Evolutionary conservation across 371 early-diverging fungal species (phyloP).

Genomic region (Lichtheimia ornata): DNA sequence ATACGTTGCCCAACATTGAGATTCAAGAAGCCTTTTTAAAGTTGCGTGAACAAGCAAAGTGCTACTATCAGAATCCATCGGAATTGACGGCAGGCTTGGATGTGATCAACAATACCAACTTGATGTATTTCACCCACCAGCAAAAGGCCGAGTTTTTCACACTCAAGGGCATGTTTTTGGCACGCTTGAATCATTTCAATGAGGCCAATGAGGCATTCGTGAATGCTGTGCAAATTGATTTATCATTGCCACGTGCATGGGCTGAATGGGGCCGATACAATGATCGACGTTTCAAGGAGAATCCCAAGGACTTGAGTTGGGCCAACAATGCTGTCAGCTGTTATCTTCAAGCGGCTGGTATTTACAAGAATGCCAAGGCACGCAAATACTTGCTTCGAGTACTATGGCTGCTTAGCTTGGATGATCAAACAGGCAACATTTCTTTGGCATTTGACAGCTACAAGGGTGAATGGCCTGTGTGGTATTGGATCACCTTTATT

Average conservation of each 20-base stretch:
- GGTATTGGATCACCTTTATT: conserved; percentile 98
- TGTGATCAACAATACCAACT: conserved; percentile 97
- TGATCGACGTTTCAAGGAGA: conserved; percentile 84
- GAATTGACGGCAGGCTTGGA: conserved; percentile 94
- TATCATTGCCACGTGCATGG: conserved; percentile 92
- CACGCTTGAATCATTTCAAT: conserved; percentile 81
- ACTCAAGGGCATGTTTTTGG: conserved; percentile 92
- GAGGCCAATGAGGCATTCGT: conserved; percentile 95
- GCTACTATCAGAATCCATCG: conserved; percentile 83
- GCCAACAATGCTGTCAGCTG: conserved; percentile 94
- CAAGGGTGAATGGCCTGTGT: conserved; percentile 89
- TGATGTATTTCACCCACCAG: conserved; percentile 89
- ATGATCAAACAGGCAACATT: conserved; percentile 81
- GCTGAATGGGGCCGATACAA: conserved; percentile 97
- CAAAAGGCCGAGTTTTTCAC: conserved; percentile 99
- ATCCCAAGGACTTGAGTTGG: conserved; percentile 80
- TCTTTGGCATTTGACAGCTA: conserved; percentile 83
- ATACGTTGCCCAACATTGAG: conserved; percentile 99
- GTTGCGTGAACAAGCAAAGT: conserved; percentile 98
- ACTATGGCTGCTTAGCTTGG: conserved; percentile 91
- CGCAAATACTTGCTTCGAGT: conserved; percentile 91
- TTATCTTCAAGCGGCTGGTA: conserved; percentile 93
- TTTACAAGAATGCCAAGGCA: conserved; percentile 86
- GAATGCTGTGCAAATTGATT: conserved; percentile 92
- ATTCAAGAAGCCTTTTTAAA: conserved; percentile 98